A percentile compares a stretch with the other conserved stretches of the same genome.
Evolutionary conservation across 148 eudicot species (phyloP).

Genomic region (Cornus florida): DNA sequence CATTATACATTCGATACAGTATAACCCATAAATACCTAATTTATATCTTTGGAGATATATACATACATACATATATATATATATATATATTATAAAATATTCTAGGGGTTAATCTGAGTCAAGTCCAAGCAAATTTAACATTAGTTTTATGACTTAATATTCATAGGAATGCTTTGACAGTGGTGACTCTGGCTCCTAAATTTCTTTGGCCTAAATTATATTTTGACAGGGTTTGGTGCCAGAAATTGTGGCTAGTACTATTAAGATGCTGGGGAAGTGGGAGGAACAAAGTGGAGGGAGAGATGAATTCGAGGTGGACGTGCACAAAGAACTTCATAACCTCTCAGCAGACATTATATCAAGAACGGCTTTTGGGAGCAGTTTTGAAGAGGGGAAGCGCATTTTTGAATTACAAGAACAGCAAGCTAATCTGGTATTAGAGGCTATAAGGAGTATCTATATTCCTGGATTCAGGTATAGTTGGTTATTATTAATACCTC

Average conservation of each 20-base stretch:
- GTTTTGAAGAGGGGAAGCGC: constrained; percentile 63
- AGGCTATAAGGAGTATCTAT: constrained; percentile 65
- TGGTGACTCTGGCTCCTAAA: too few relatives aligned
- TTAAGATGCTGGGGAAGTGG: constrained; percentile 49
- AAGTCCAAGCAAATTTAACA: too few relatives aligned
- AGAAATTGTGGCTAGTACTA: constrained; percentile 61
- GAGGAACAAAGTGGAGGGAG: constrained; percentile 38
- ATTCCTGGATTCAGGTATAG: constrained; percentile 78
- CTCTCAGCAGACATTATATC: constrained; percentile 75
- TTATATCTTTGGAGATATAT: too few relatives aligned
- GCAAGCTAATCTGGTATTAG: constrained; percentile 50
- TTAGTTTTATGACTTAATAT: too few relatives aligned
- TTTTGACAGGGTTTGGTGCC: constrained; percentile 68
- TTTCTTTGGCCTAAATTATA: too few relatives aligned
- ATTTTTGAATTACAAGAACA: constrained; percentile 68
- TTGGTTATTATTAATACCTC: neutral
- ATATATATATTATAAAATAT: too few relatives aligned
- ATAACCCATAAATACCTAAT: too few relatives aligned
- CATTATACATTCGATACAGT: too few relatives aligned
- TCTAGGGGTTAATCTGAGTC: too few relatives aligned
- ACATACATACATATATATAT: too few relatives aligned
- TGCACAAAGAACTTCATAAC: constrained; percentile 55
- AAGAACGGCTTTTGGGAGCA: constrained; percentile 84
- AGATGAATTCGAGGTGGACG: constrained; percentile 66
- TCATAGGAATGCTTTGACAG: too few relatives aligned